Percentiles rank a stretch among this genome's conserved stretches.
These are phyloP conservation scores for Nothophaeocryptopus gaeumannii DNA, from an alignment of 2,329 filamentous ascomycete species.

Conservation along the genomic window DNA sequence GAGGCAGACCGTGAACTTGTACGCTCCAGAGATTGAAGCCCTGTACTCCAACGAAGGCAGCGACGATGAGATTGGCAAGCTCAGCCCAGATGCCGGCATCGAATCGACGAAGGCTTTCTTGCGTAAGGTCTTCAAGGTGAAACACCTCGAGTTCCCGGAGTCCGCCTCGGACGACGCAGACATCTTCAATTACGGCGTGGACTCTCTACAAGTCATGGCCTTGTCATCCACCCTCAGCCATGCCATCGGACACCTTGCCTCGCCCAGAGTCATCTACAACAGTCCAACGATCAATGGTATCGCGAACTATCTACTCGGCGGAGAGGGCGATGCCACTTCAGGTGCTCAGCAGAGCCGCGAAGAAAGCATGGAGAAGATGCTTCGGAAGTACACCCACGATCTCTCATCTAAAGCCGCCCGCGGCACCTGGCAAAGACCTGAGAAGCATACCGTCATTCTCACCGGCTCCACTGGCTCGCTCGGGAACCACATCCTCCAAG, in stretches of 20 bases:
- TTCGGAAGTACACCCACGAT: constrained; percentile 31
- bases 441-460: constrained; percentile 31
- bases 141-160: constrained; percentile 14
- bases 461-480: constrained; percentile 39
- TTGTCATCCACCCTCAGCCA: constrained; percentile 28
- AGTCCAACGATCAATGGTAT: constrained; percentile 33
- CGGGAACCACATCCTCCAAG: constrained; percentile 35
- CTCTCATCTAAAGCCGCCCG: constrained; percentile 12
- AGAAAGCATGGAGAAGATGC: constrained; percentile 29
- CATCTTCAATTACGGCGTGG: constrained; percentile 35
- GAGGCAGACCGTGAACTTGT: constrained; percentile 31
- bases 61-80: constrained; percentile 14
- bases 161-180: constrained; percentile 30
- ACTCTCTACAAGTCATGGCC: constrained; percentile 35
- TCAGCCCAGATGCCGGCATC: constrained; percentile 16
- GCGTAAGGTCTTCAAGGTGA: constrained; percentile 17
- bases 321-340: constrained; percentile 6
- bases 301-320: constrained; percentile 17
- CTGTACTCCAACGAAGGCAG: constrained; percentile 40
- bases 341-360: constrained; percentile 13
- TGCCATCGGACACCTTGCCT: constrained; percentile 23
- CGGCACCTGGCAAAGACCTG: neutral
- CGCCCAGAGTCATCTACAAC: constrained; percentile 33
- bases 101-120: constrained; percentile 20
- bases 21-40: constrained; percentile 47